phyloP scores from a whole-genome alignment of 805 yeast species.

The Cyberlindnera japonica region DNA sequence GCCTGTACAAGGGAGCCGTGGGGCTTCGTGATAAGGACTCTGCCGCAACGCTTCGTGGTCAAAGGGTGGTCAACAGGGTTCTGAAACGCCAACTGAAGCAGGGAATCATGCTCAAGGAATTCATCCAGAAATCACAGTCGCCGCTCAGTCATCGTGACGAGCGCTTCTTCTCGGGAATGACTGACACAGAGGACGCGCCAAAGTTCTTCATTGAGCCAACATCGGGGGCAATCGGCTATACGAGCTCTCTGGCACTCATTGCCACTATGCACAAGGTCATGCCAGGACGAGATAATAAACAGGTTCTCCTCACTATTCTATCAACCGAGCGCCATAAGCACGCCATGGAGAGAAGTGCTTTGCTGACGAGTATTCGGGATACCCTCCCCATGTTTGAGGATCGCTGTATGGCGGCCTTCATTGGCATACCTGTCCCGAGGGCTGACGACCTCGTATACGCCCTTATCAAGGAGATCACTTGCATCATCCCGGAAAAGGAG shows the following conservation, averaged over 20 bases:
- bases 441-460: neutral
- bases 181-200: neutral
- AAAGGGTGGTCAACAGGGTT: slow-evolving; percentile 3
- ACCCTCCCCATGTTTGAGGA: slow-evolving; percentile 1
- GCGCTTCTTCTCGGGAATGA: neutral
- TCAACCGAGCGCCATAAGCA: neutral
- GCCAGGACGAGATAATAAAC: neutral
- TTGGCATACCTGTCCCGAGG: neutral
- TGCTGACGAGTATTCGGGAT: neutral
- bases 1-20: slow-evolving; percentile 5
- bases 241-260: neutral
- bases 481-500: neutral
- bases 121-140: neutral
- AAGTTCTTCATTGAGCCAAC: neutral
- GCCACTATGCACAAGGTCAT: slow-evolving; percentile 1
- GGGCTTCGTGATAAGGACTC: slow-evolving; percentile 8
- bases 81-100: slow-evolving; percentile 2
- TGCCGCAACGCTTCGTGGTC: neutral
- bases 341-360: neutral
- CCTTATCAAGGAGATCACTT: neutral
- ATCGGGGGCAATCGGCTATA: neutral
- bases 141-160: neutral
- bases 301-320: neutral
- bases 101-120: neutral
- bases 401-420: neutral